Base-by-base conservation (phyloP, 2,329 filamentous ascomycete species). In the Xylariomycetidae sp. region DNA sequence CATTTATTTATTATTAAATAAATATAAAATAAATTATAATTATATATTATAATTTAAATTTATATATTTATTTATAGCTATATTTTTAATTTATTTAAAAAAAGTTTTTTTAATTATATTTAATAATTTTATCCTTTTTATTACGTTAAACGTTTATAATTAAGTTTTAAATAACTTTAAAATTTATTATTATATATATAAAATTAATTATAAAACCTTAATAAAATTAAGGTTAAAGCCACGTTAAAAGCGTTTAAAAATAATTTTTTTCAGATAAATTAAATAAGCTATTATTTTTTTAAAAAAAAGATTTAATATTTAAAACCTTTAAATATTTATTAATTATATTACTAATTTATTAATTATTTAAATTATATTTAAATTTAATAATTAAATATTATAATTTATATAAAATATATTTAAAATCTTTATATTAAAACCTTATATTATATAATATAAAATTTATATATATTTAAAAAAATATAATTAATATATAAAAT, bases 61-160 rank as follows among this genome's bases (percentile, higher is more conserved):
- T 10, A 41, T 44, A 33, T 44, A 39, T n/a, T n/a, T 15, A 34
- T 33, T n/a, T 46, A 38, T n/a, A 34, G 28, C 26, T 36, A 34
- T 19, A 41, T 46, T 14, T 34, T 44, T 17, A 41, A 38, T 19
- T 31, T 27, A 16, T 39, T 41, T n/a, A 38, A 41, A 18, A 27
- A 36, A 25, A 30, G 33, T 33, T 7, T 30, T 33, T 9, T 23
- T 39, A 4, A 47, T 45, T 30, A 16, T 31, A 11, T 42, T 40
- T 1, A 44, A 49, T 16, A 29, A 32, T 31, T 49, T 42, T 11
- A 44, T 44, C 1, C 44, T 42, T 10, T 36, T 42, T 12, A 29
- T 33, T 3, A 27, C 39, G 18, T 38, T 44, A 7, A 31, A 46
- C 15, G 29, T 36, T 8, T 30, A 31, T 4, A 47, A 40, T 25